Base-by-base conservation (phyloP, 2,329 filamentous ascomycete genomes). In the Coniochaeta hoffmannii region DNA sequence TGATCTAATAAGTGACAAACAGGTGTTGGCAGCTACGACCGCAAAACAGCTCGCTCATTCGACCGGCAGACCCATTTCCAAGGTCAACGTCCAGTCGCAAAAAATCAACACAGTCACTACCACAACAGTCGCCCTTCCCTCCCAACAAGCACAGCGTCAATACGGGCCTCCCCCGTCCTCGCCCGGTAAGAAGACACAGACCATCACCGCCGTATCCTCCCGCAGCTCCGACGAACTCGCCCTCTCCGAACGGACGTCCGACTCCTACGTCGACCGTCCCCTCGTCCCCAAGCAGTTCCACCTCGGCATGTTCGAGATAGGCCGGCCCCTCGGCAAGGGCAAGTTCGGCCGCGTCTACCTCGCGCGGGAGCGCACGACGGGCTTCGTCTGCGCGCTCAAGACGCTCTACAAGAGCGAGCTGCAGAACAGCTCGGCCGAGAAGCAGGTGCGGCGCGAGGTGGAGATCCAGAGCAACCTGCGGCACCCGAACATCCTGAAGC, bases 231-330 rank as follows among this genome's bases (percentile, higher is more conserved):
- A 81, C 28, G 86, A 88, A 59, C 58, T 71, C 53, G 70, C 67
- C 28, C 68, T 70, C 61, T 67, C 68, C 15, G 81, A 86, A 61
- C 75, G 76, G 3, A 34, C 49, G 19, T 53, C 54, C 24, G 54
- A 52, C 15, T 52, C 54, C 30, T 55, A 50, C 54, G 49, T 50
- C 57, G 63, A 65, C 58, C 57, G 59, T 44, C 60, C 63, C 12
- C 55, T 65, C 10, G 55, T 74, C 19, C 80, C 79, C 44, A 85
- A 83, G 63, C 72, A 90, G 62, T 92, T 92, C 72, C 90, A 96
- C 68, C 82, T 96, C 4, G 89, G 90, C 71, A 95, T 95, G 89
- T 96, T 96, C 69, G 91, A 96, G 70, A 96, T 95, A 61, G 89
- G 89, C 36, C 88, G 90, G 62, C 89, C 89, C 1, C 76, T 95